Evolutionary conservation across 2,329 filamentous ascomycete genomes (phyloP).

Genomic region (Penicillium paneum): DNA sequence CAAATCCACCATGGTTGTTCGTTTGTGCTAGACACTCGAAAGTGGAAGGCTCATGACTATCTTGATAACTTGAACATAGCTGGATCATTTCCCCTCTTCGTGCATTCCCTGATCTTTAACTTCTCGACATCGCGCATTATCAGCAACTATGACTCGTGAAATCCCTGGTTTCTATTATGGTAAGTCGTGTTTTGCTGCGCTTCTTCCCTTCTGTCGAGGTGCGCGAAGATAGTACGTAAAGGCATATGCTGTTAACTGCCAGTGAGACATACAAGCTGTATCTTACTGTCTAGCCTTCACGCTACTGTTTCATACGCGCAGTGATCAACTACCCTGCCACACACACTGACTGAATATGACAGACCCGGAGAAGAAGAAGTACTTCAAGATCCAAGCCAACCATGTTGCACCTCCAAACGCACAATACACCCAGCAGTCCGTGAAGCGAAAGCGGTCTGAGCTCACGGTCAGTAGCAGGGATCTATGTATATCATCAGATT

Average conservation of each 20-base stretch:
- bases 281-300: background rate
- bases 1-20: background rate
- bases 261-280: background rate
- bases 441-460: conserved; percentile 55
- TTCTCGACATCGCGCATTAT: background rate
- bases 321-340: background rate
- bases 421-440: conserved; percentile 56
- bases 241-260: background rate
- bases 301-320: background rate
- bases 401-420: conserved; percentile 51
- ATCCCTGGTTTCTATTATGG: conserved; percentile 38
- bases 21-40: conserved; percentile 2
- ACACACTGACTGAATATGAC: background rate
- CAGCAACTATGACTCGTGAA: conserved; percentile 26
- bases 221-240: background rate
- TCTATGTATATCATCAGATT: background rate
- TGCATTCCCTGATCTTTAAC: background rate
- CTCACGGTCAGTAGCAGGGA: conserved; percentile 32
- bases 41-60: background rate
- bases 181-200: conserved; percentile 13
- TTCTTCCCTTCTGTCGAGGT: background rate
- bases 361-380: conserved; percentile 57
- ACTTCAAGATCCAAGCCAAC: conserved; percentile 62
- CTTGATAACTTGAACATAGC: conserved; percentile 1
- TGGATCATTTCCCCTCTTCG: background rate